Base-by-base conservation (phyloP, 2,329 filamentous ascomycete genomes). In the Xylariaceae sp. region DNA sequence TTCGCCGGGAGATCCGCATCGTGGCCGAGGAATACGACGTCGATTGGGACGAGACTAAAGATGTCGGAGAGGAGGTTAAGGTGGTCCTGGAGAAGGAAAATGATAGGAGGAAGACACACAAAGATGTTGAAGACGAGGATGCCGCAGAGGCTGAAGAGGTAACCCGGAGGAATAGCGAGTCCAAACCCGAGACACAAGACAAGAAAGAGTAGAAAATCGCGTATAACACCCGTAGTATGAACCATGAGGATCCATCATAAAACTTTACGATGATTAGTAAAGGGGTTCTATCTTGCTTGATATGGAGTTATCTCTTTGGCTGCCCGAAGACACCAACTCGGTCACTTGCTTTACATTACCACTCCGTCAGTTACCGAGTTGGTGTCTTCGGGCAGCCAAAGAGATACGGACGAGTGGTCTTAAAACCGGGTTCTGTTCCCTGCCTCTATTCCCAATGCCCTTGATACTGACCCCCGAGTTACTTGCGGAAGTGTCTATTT, bases 1-100 rank as follows among this genome's bases (percentile, higher is more conserved):
- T 96, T 59, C 75, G 91, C 5, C 80, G 79, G 59, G 92, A 96
- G 71, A 88, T 96, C 69, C 88, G 87, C 71, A 78, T 79, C 15
- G 81, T 95, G 8, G 90, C 92, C 0, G 81, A 85, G 32, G 90
- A 96, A 71, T 96, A 96, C 68, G 90, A 95, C 63, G 89, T 92
- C 7, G 89, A 92, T 48, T 96, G 90, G 89, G 83, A 95, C 63
- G 89, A 94, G 73, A 79, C 77, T 56, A 34, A 15, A 34, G 2
- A 34, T 48, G 84, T 83, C 12, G 81, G 81, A n/a, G 82, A 86
- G 63, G 79, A 87, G 30, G 79, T 84, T 0, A 78, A 77, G 68
- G 73, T 82, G 61, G 77, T 77, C 15, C 67, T 85, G 30, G 80
- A 81, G 57, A 72, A 78, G 56, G 80, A 83, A 65, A 71, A 74